These are phyloP conservation scores for Passiflora organensis DNA, from an alignment of 345 rosid species.

Conservation along the genomic window DNA sequence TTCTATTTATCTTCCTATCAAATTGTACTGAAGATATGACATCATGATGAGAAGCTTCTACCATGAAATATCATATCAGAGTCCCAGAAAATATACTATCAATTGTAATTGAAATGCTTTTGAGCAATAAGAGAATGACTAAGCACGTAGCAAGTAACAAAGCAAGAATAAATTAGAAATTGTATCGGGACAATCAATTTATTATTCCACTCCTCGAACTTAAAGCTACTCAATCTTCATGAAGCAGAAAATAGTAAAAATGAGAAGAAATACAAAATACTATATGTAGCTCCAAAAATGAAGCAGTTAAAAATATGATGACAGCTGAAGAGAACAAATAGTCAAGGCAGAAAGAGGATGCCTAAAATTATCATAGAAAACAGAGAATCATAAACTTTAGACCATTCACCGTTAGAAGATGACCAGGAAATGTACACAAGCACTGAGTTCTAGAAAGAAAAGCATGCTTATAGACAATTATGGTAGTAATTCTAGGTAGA, in stretches of 20 bases:
- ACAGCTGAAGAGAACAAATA: background rate
- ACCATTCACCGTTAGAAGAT: no score
- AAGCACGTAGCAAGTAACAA: background rate
- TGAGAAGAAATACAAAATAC: background rate
- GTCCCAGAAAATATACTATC: no score
- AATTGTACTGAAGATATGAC: no score
- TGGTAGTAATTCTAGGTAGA: background rate
- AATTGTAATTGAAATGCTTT: background rate
- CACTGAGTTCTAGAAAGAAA: background rate
- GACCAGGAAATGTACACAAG: slow-evolving; percentile 4
- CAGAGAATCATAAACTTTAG: background rate
- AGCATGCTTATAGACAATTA: background rate
- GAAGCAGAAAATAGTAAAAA: slow-evolving; percentile 13
- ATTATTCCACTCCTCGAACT: slow-evolving; percentile 14
- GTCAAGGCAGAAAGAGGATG: background rate
- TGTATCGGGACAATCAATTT: slow-evolving; percentile 17
- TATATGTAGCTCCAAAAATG: background rate
- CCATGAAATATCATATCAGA: no score
- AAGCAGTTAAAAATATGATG: background rate
- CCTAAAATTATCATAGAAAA: background rate
- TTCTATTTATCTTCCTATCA: no score
- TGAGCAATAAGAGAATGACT: background rate
- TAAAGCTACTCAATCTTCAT: slow-evolving; percentile 19
- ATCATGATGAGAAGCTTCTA: no score
- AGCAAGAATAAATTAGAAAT: slow-evolving; percentile 9